Evolutionary conservation across 345 rosid species (phyloP), one percentile per base, ranked within the genome.

Genomic region (Populus alba): DNA sequence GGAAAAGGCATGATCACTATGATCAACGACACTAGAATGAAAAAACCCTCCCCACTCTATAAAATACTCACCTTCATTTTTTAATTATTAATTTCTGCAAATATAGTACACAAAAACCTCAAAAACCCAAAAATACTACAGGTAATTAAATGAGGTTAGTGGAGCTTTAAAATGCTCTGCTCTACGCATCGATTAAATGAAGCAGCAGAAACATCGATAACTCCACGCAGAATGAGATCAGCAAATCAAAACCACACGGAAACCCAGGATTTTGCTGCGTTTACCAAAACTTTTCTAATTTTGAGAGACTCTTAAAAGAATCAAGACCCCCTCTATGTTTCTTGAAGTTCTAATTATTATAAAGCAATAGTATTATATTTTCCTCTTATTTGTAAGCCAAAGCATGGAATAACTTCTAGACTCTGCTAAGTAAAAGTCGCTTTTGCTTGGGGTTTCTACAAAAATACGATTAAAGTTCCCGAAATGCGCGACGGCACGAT

Each of bases 351-450:
- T 62, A 38, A 81, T 39, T 79, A 78, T 79, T 75, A 75, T 76
- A 78, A 81, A 80, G 43, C 78, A 75, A 53, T 23, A 59, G 65
- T 59, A 59, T n/a, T n/a, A 10, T 57, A n/a, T 70, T 74, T 68
- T 82, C 71, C 80, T 82, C 81, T 68, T 84, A 81, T 86, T 81
- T 76, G 83, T 80, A 8, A 83, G 82, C 87, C 78, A 80, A 85
- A 87, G 80, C 78, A 81, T 79, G 82, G 93, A 87, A 93, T 91
- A 87, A 87, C 94, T 91, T 91, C 77, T 63, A 80, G 89, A 84
- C 87, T 79, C 86, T 66, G 87, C 88, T 35, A 89, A 83, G 84
- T 63, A 75, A 85, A 77, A 74, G 82, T 84, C 41, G 63, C 76
- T 71, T 82, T 74, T 74, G 82, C 79, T 82, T 82, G 38, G 76